Evolutionary conservation across 2,329 filamentous ascomycete species (phyloP), one percentile per base, ranked within the genome.

Genomic region (Diaporthe caulivora): DNA sequence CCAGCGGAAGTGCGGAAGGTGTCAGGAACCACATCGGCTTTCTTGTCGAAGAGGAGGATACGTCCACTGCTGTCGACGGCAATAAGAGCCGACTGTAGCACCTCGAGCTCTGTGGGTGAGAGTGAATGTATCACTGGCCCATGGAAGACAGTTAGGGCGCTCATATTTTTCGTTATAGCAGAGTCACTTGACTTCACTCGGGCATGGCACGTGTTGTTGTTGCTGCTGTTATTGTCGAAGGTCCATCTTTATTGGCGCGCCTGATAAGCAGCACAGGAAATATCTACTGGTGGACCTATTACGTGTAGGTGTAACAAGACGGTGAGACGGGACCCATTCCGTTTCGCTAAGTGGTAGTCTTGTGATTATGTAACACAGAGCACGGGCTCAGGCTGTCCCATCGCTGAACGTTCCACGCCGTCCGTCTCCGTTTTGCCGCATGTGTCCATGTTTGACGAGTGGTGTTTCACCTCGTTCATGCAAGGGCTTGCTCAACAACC

Each of bases 1-100:
- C 75, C 42, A 8, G 72, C 57, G 9, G 79, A 71, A 2, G 77
- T 44, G 29, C 24, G n/a, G 7, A 74, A 17, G 11, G 15, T 40
- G 4, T 69, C 69, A 1, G 72, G 69, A 24, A 72, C n/a, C 7
- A 8, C 3, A 21, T 76, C 44, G 3, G 77, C 54, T n/a, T 77
- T 69, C 49, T 76, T 78, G 24, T 76, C 42, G 18, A 83, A 65
- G 18, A 70, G 15, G 1, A 75, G 51, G 62, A 83, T 82, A 10
- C 70, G 72, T 18, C 82, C 81, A 10, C 80, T 67, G 10, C 70
- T 9, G 8, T 76, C 69, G 67, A 81, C 72, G 17, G 71, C 54
- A 37, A 79, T 37, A 26, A 72, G 53, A n/a, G 74, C 74, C 13
- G 57, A 72, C 44, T 70, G 42, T 24, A 74, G 13, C 15, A 72